Percentiles rank a stretch among this genome's conserved stretches.
phyloP scores from a whole-genome alignment of 805 yeast genomes.

The Yamadazyma laniorum region DNA sequence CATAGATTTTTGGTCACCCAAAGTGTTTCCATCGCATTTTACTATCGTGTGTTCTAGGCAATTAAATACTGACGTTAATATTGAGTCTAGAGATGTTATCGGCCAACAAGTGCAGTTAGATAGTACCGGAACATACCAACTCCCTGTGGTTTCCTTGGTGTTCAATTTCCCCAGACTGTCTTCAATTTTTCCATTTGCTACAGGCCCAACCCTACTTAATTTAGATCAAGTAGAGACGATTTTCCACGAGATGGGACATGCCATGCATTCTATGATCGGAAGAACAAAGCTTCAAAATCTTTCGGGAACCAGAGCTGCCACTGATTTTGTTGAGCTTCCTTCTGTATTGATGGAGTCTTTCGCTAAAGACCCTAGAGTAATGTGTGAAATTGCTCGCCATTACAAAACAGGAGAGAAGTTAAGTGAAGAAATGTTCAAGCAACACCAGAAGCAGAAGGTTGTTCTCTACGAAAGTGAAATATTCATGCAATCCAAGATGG shows the following conservation, averaged over 20 bases:
- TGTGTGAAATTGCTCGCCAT: constrained; percentile 71
- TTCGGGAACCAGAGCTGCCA: constrained; percentile 91
- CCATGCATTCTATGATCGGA: constrained; percentile 96
- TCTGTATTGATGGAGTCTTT: constrained; percentile 95
- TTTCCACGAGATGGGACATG: constrained; percentile 99
- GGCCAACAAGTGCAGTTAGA: constrained; percentile 31
- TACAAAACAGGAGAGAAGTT: constrained; percentile 62
- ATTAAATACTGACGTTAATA: constrained; percentile 50
- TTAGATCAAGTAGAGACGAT: constrained; percentile 86
- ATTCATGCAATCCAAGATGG: constrained; percentile 86
- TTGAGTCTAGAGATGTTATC: constrained; percentile 24
- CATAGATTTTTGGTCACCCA: constrained; percentile 80
- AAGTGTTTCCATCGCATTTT: constrained; percentile 88
- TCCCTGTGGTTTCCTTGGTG: constrained; percentile 86
- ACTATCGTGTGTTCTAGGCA: constrained; percentile 93
- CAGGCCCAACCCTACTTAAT: constrained; percentile 55
- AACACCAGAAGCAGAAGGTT: constrained; percentile 50
- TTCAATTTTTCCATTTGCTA: constrained; percentile 1
- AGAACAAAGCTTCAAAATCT: constrained; percentile 86
- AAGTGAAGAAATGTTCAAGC: constrained; percentile 47
- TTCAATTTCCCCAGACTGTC: constrained; percentile 64
- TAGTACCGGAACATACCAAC: constrained; percentile 58
- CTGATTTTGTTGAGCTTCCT: constrained; percentile 96
- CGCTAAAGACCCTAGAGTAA: constrained; percentile 76
- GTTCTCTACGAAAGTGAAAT: constrained; percentile 68